Conservation (phyloP, 495 filamentous ascomycete species). For the Amorphotheca resinae region DNA sequence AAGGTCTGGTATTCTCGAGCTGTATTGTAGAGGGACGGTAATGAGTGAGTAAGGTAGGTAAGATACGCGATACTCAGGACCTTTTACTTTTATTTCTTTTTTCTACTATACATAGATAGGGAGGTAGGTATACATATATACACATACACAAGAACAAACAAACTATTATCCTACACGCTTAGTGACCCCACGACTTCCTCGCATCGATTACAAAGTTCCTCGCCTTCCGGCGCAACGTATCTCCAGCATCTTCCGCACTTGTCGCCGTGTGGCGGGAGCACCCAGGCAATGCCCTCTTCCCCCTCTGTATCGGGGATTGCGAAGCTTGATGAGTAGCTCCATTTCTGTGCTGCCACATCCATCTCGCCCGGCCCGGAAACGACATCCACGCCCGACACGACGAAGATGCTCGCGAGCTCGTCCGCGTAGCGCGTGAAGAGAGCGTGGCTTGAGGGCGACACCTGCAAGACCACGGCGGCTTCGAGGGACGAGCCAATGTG, state of each 20-base stretch:
- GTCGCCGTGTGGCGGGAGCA: constrained; percentile 48
- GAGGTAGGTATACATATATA: too few relatives aligned
- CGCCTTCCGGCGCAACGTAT: constrained; percentile 47
- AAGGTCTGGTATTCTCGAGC: too few relatives aligned
- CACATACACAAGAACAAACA: too few relatives aligned
- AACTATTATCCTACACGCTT: too few relatives aligned
- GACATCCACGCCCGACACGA: constrained; percentile 57
- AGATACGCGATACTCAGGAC: too few relatives aligned
- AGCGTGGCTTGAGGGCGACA: constrained; percentile 12
- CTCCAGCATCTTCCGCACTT: constrained; percentile 90
- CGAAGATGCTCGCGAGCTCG: constrained; percentile 62
- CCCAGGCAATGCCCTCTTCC: constrained; percentile 32
- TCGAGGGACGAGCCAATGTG: constrained; percentile 62
- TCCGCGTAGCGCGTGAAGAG: constrained; percentile 41
- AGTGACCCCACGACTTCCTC: too few relatives aligned
- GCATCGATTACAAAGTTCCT: constrained; percentile 61
- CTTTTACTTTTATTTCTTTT: too few relatives aligned
- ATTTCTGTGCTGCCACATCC: too few relatives aligned
- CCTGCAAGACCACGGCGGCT: constrained; percentile 46
- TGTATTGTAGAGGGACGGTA: too few relatives aligned
- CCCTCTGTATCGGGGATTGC: constrained; percentile 33
- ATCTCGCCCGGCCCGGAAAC: too few relatives aligned
- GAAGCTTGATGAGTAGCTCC: constrained; percentile 43
- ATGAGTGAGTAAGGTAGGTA: too few relatives aligned
- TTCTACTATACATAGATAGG: too few relatives aligned